Percentiles rank a stretch among this genome's conserved stretches.
Conservation (phyloP, 108 stramenopile genomes). For the Parmales sp. region DNA sequence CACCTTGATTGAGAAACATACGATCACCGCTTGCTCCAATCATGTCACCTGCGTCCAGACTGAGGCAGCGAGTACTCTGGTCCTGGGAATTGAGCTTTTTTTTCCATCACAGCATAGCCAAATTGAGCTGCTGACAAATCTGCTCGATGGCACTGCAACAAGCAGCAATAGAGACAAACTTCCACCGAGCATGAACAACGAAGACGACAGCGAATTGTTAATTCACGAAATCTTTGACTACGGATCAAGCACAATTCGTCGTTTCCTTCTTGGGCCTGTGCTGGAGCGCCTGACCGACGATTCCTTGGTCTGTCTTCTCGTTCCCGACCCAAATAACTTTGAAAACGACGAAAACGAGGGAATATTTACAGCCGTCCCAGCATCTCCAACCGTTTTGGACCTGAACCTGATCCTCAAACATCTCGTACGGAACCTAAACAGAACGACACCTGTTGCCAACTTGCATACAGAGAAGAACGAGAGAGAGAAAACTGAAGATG, state of each 20-base stretch:
- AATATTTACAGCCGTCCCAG: too few species aligned
- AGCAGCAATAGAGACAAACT: too few species aligned
- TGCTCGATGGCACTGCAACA: not conserved
- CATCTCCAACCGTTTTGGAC: too few species aligned
- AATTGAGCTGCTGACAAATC: not conserved
- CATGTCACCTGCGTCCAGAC: not conserved
- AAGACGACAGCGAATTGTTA: not conserved
- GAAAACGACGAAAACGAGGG: not conserved
- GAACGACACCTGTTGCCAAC: too few species aligned
- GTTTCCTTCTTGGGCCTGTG: not conserved
- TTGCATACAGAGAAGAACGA: too few species aligned
- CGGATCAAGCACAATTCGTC: too few species aligned
- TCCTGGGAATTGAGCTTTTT: constrained; percentile 1
- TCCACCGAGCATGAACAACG: not conserved
- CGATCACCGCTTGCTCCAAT: not conserved
- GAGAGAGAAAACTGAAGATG: too few species aligned
- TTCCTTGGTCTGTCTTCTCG: not conserved
- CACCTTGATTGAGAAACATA: not conserved
- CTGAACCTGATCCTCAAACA: too few species aligned
- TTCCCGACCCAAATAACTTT: not conserved
- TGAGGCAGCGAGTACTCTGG: not conserved
- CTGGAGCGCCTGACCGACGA: not conserved
- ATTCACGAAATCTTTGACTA: too few species aligned
- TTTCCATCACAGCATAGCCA: not conserved
- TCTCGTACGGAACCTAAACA: too few species aligned